Base-by-base conservation (phyloP, 2,329 filamentous ascomycete genomes). In the Fusarium paranaense region DNA sequence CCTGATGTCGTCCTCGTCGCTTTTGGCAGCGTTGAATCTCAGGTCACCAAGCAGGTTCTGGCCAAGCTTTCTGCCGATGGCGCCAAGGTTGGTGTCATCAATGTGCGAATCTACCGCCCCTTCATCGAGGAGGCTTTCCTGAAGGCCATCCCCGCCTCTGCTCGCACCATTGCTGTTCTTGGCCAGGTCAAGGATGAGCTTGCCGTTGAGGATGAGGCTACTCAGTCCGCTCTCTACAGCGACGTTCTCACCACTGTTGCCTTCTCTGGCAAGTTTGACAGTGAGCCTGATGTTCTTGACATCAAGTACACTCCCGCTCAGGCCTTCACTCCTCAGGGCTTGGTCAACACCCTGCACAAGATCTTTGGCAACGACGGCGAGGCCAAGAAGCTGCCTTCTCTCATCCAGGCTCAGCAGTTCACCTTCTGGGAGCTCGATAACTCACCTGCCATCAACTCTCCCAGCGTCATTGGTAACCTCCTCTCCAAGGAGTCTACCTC, bases 81-180 rank as follows among this genome's bases (percentile, higher is more conserved):
- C 74, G 89, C 90, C 80, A 94, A 92, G 85, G 90, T 98, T 70
- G 97, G 97, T 78, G 93, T 96, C 42, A 88, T 99, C 83, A 96
- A 94, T 78, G 96, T 98, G 56, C 93, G 97, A 73, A 89, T 99
- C 64, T 99, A 98, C 87, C 91, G 96, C 50, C 97, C 97, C 18
- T 98, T 99, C 80, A 91, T 97, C 35, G 97, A 99, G 85, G 95
- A 98, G 81, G 94, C 94, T 61, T 98, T 99, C 88, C 86, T 98
- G 72, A 91, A 93, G 75, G 90, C 90, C 13, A 89, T 99, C 32
- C 95, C 97, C 37, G 87, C 90, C 76, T 93, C 93, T 38, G 90
- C 92, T 56, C 91, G 90, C 83, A 93, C 89, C 71, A 88, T 99
- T 74, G 92, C 93, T 40, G 95, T 98, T 22, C 90, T 99, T 7